Base-by-base conservation (phyloP, 306 rosid genomes). In the Glycine latifolia region DNA sequence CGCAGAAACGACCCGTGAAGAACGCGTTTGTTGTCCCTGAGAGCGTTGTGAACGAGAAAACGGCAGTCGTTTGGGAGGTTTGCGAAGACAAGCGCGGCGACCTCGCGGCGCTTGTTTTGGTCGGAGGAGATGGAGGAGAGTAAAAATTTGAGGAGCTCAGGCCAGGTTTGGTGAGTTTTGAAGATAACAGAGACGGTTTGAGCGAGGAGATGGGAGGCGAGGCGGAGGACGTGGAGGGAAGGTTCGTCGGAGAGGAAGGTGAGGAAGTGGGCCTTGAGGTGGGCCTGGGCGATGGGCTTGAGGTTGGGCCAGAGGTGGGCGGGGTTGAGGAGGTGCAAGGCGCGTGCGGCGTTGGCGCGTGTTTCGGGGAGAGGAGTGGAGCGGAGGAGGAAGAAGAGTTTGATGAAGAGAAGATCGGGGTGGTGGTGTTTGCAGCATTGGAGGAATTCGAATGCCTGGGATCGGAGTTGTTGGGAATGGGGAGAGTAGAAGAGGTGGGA, bases 331-430 rank as follows among this genome's bases (percentile, higher is more conserved):
- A 75, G 48, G 33, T 1, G 75, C 26, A 87, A 59, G 26, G 81
- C 41, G 66, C 83, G 83, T 54, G 84, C 80, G 41, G 88, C 85
- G 50, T 82, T 33, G 56, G 83, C 44, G 41, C 90, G 88, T 0
- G 86, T 79, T 46, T 61, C 11, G 11, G 9, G 15, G 3, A 35
- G 2, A 0, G 83, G 16, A 13, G 60, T 5, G 53, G 63, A 65
- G 1, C 79, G 73, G 1, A 82, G 46, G 44, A 79, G 81, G 81
- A 71, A 85, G 59, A 68, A 75, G 61, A 87, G 88, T 26, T 85
- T 87, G 75, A 85, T 75, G 76, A 87, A 71, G 70, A 87, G 85
- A 26, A 85, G 67, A 58, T 85, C 79, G 0, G 90, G 88, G 79
- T 78, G 78, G 71, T 75, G 82, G 10, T 71, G 67, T 48, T 70